Base-by-base conservation (phyloP, 495 filamentous ascomycete species). In the Penicillium cosmopolitanum region DNA sequence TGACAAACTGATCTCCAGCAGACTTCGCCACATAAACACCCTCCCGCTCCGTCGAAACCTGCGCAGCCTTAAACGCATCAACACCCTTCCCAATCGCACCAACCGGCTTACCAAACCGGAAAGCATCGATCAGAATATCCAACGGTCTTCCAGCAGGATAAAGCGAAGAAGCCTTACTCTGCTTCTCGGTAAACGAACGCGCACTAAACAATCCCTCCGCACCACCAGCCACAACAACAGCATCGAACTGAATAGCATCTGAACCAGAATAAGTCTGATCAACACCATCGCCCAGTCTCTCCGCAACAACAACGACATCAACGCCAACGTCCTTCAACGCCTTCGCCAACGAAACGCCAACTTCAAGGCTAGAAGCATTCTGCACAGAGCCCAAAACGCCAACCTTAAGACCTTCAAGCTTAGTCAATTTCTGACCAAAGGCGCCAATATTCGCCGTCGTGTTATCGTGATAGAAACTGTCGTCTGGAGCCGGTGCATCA, bases 161-260 rank as follows among this genome's bases (percentile, higher is more conserved):
- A 21, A 91, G 70, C 0, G 86, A 72, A 2, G 66, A 67, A 16
- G 63, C 48, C 19, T 62, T 67, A 4, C 1, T 53, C 34, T 55
- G 58, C 13, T 62, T 59, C 0, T 58, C 64, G 7, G 67, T 68
- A 11, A 68, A 61, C 10, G 68, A 73, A 13, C 53, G 44, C 0
- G 63, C 54, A n/a, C 51, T 44, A 65, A 90, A 87, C 2, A 92
- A 57, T 0, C 58, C 68, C 64, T 85, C 76, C 0, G 86, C 81
- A 0, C 85, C 89, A 7, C 83, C 74, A 0, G 77, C 81, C 15
- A 89, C 74, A 16, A 92, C 72, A 5, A 94, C 72, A 28, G 84
- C 89, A 66, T 93, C 90, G 60, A 91, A 93, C 23, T 80, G 80
- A 1, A 85, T 86, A 0, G 89, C 89, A 62, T 92, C 88, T 2